These are phyloP conservation scores for Cucumis cinereus DNA, from an alignment of 306 rosid genomes.

Conservation along the genomic window DNA sequence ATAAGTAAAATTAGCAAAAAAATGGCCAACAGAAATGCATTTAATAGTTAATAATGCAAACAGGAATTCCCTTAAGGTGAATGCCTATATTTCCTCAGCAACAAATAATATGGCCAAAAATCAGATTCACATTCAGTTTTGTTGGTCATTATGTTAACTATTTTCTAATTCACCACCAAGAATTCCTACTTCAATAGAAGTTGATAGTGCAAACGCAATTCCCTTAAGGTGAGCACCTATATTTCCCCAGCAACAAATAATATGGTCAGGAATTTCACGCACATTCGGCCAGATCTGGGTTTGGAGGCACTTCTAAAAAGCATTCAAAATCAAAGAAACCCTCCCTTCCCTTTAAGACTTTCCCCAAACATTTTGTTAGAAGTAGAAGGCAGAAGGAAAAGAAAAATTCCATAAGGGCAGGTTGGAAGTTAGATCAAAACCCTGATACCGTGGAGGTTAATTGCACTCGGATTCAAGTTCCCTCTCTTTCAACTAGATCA, in stretches of 20 bases:
- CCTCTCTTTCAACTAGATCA: too few species aligned
- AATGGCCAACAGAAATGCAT: neutral
- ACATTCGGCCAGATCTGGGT: too few species aligned
- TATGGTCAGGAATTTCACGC: neutral
- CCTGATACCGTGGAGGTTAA: too few species aligned
- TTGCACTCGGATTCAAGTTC: too few species aligned
- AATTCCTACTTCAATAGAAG: neutral
- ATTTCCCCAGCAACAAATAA: neutral
- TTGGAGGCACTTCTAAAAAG: too few species aligned
- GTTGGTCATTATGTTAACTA: neutral
- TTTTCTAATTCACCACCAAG: neutral
- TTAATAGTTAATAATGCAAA: neutral
- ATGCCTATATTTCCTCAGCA: neutral
- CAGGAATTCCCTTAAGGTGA: neutral
- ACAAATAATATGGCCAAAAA: neutral
- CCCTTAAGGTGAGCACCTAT: neutral
- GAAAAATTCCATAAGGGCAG: too few species aligned
- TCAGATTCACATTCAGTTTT: too few species aligned
- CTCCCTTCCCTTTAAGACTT: too few species aligned
- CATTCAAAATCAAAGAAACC: too few species aligned
- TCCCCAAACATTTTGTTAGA: too few species aligned
- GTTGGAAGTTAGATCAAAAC: too few species aligned
- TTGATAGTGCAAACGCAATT: neutral
- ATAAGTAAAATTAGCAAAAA: neutral
- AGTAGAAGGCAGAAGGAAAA: too few species aligned